Base-by-base conservation (phyloP, 768 basidiomycete species). In the Hydnomerulius pinastri region DNA sequence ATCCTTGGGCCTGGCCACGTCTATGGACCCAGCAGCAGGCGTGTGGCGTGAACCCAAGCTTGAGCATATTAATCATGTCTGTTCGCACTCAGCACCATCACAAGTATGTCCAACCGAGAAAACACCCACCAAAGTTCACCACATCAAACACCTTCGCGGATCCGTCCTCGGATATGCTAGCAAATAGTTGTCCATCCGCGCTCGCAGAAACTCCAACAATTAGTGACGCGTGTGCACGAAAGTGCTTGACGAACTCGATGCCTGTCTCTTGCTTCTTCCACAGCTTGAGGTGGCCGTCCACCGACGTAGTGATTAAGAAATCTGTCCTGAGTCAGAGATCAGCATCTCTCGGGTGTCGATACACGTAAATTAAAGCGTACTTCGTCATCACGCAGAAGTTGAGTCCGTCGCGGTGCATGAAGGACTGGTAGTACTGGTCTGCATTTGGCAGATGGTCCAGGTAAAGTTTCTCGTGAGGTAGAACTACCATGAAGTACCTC, bases 11-110 rank as follows among this genome's bases (percentile, higher is more conserved):
- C 60, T 95, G 86, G 40, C 92, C 93, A 18, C 88, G 81, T 51
- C 76, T 77, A 68, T 99, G 97, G 5, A 98, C 88, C 96, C 96
- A 99, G 65, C 92, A 95, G 62, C 92, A 96, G 10, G 92, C 77
- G 55, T 86, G 86, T 9, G 97, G 97, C 17, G 76, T 80, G 64
- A 83, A 98, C 2, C 82, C 87, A 43, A 99, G 77, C 64, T 92
- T 91, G 54, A 99, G 81, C 70, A 98, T 97, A 68, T 97, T 98
- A 62, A 98, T 98, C 96, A 98, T 98, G 68, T 99, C 96, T 98
- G 58, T 32, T 46, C 42, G 43, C 44, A 4, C 4, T 41, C 15
- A 30, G 28, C 38, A 30, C 38, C 36, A 17, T 17, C 28, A 23
- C n/a, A 35, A n/a, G 18, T 21, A 18, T 7, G 24, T n/a, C 43